Evolutionary conservation across 225 moss, liverwort and hornwort species (phyloP).

Genomic region (Lunularia cruciata): DNA sequence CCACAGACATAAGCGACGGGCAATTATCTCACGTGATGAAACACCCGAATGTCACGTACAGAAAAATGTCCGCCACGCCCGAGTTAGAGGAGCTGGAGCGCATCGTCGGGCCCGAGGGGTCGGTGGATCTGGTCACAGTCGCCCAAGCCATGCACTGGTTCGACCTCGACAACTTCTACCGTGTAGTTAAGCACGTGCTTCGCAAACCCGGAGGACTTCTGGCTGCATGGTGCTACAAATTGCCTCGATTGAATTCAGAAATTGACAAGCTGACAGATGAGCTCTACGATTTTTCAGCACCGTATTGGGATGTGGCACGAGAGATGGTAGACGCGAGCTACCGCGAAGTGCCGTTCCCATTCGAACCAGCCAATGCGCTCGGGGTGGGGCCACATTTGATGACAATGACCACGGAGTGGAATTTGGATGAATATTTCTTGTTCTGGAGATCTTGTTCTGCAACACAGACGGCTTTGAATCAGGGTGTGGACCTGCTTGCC

Average conservation of each 20-base stretch:
- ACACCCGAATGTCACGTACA: constrained; percentile 53
- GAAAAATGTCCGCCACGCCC: constrained; percentile 38
- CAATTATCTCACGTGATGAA: constrained; percentile 54
- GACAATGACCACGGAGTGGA: constrained; percentile 2
- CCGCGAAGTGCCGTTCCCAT: constrained; percentile 58
- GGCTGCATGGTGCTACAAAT: constrained; percentile 51
- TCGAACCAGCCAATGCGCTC: constrained; percentile 35
- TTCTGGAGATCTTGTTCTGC: constrained; percentile 56
- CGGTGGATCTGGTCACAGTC: constrained; percentile 64
- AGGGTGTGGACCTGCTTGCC: constrained; percentile 47
- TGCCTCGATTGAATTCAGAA: constrained; percentile 47
- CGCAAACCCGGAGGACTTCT: constrained; percentile 52
- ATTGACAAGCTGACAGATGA: constrained; percentile 42
- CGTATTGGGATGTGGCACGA: constrained; percentile 44
- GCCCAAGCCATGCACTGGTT: constrained; percentile 73
- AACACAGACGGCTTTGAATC: constrained; percentile 52
- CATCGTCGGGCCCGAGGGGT: constrained; percentile 57
- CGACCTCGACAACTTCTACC: constrained; percentile 57
- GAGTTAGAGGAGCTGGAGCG: constrained; percentile 50
- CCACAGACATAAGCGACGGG: constrained; percentile 65
- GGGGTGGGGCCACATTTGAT: constrained; percentile 13
- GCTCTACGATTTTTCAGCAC: constrained; percentile 19
- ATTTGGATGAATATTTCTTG: constrained; percentile 34
- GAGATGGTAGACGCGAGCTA: constrained; percentile 44
- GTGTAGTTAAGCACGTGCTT: constrained; percentile 35